A percentile compares a stretch with the other conserved stretches of the same genome.
Conservation (phyloP, 345 rosid species). For the Syzygium oleosum region DNA sequence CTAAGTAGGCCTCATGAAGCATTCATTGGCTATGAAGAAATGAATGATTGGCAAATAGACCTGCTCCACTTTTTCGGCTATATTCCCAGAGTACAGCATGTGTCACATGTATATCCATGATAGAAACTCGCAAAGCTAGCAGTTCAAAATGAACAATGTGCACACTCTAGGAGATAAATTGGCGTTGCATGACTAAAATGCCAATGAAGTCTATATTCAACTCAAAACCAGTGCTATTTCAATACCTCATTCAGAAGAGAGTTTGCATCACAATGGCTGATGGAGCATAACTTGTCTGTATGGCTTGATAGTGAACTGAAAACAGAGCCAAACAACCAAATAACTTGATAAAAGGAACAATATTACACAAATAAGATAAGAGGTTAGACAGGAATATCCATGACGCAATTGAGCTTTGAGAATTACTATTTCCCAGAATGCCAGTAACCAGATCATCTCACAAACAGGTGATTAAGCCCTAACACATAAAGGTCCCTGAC, state of each 20-base stretch:
- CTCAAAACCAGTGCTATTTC: background rate
- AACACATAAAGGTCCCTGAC: background rate
- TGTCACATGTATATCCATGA: background rate
- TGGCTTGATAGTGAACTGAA: slow-evolving; percentile 71
- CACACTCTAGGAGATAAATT: background rate
- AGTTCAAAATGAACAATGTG: background rate
- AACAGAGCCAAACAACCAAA: background rate
- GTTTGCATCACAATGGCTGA: slow-evolving; percentile 79
- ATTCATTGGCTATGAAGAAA: background rate
- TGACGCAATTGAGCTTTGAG: background rate
- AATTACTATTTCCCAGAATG: background rate
- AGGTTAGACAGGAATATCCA: background rate
- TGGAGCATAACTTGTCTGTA: slow-evolving; percentile 86
- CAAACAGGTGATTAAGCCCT: background rate
- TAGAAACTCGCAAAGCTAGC: background rate
- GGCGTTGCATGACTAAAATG: background rate
- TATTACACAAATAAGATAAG: background rate
- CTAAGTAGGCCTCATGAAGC: background rate
- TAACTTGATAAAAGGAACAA: background rate
- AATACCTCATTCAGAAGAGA: slow-evolving; percentile 84
- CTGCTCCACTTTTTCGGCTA: background rate
- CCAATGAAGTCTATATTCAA: background rate
- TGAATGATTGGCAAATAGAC: background rate
- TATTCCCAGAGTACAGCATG: background rate
- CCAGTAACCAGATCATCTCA: background rate